Evolutionary conservation across 2,329 filamentous ascomycete genomes (phyloP).

Genomic region (Cryphonectria naterciae): DNA sequence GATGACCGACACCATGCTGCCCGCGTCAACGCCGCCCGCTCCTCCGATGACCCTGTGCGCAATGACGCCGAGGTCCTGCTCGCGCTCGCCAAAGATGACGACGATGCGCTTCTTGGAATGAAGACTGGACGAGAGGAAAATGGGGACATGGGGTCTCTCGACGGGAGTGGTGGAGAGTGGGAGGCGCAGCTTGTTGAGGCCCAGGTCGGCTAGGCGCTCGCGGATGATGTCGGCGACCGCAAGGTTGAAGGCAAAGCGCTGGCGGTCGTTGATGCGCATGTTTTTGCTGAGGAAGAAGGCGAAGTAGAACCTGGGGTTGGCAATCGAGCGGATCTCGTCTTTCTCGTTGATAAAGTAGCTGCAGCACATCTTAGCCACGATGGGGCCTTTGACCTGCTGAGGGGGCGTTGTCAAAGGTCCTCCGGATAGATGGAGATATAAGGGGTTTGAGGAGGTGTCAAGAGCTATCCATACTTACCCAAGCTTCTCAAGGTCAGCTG

Average conservation of each 20-base stretch:
- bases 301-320: constrained; percentile 71
- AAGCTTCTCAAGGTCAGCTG: constrained; percentile 67
- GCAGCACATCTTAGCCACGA: background rate
- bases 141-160: constrained; percentile 65
- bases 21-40: constrained; percentile 67
- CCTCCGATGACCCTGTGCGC: constrained; percentile 70
- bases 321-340: constrained; percentile 74
- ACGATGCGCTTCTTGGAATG: constrained; percentile 64
- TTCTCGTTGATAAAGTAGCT: constrained; percentile 80
- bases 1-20: constrained; percentile 71
- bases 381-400: background rate
- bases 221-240: constrained; percentile 65
- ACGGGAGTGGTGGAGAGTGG: constrained; percentile 53
- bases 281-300: constrained; percentile 75
- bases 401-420: no score
- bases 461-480: constrained; percentile 58
- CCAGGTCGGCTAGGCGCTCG: constrained; percentile 63
- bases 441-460: constrained; percentile 18
- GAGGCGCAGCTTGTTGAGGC: constrained; percentile 63
- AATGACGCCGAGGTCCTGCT: constrained; percentile 75
- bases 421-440: background rate
- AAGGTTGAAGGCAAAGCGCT: constrained; percentile 77
- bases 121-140: constrained; percentile 65
- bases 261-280: constrained; percentile 75
- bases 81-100: constrained; percentile 73